Evolutionary conservation across 768 basidiomycete species (phyloP).

Genomic region (Tulasnella sp.): DNA sequence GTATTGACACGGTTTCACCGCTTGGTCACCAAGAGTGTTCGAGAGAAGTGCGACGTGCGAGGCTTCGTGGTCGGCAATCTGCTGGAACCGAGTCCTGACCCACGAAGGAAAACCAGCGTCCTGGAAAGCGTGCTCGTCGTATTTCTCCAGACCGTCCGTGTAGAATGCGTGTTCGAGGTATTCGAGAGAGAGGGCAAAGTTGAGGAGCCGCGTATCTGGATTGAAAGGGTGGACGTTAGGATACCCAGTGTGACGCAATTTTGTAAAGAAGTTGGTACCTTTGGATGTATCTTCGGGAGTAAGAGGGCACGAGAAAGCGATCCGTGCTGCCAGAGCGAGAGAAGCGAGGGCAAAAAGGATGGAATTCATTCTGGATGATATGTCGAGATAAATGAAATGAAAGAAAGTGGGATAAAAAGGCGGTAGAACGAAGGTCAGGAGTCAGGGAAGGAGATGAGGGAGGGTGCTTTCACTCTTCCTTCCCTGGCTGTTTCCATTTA

Average conservation of each 20-base stretch:
- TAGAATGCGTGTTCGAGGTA: conserved; percentile 14
- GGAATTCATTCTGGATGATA: background rate
- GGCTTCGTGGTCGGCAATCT: conserved; percentile 45
- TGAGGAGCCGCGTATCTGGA: background rate
- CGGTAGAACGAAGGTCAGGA: background rate
- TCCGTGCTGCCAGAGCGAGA: background rate
- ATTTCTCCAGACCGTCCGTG: conserved; percentile 27
- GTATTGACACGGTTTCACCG: conserved; percentile 48
- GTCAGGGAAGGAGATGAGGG: background rate
- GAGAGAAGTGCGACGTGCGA: conserved; percentile 45
- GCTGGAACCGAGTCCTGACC: conserved; percentile 38
- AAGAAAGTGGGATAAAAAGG: background rate
- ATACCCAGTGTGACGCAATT: background rate
- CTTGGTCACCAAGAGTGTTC: conserved; percentile 32
- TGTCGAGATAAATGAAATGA: background rate
- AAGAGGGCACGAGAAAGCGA: background rate
- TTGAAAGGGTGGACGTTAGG: background rate
- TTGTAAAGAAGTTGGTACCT: background rate
- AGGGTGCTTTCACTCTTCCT: background rate
- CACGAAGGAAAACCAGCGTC: conserved; percentile 30
- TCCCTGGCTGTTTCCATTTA: background rate
- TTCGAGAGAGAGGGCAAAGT: conserved; percentile 15
- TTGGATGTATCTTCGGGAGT: background rate
- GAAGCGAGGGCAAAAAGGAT: background rate
- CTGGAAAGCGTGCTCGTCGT: conserved; percentile 35